phyloP scores from a whole-genome alignment of 495 filamentous ascomycete species.

The Neohortaea acidophila region DNA sequence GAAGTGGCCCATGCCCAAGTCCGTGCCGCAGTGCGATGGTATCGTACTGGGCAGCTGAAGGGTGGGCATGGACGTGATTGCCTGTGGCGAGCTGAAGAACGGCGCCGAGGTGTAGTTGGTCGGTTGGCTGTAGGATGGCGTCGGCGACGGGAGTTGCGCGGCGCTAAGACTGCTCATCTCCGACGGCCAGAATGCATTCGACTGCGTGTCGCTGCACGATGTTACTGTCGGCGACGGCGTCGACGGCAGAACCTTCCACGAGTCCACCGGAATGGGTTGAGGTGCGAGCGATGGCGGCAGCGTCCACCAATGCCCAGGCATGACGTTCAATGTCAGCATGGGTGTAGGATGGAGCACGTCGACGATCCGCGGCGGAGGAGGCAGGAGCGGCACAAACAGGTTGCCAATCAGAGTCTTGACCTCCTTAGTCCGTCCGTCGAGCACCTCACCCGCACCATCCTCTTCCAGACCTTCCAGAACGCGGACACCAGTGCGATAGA shows the following conservation, averaged over 20 bases:
- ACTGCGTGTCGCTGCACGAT: slow-evolving; percentile 51
- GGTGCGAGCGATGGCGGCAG: slow-evolving; percentile 33
- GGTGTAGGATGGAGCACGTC: slow-evolving; percentile 74
- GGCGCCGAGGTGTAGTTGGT: slow-evolving; percentile 43
- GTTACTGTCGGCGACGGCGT: slow-evolving; percentile 54
- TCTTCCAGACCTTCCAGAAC: slow-evolving; percentile 94
- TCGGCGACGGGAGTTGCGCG: slow-evolving; percentile 47
- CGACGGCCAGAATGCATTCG: slow-evolving; percentile 65
- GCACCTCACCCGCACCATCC: slow-evolving; percentile 85
- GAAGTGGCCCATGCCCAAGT: slow-evolving; percentile 55
- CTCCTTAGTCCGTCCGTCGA: slow-evolving; percentile 82
- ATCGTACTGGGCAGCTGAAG: slow-evolving; percentile 86
- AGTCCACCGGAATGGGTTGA: slow-evolving; percentile 60
- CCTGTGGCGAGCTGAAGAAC: slow-evolving; percentile 50
- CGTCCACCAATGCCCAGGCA: slow-evolving; percentile 66
- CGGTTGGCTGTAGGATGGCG: slow-evolving; percentile 66
- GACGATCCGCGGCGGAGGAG: slow-evolving; percentile 82
- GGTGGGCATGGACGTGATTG: slow-evolving; percentile 44
- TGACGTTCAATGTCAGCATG: slow-evolving; percentile 75
- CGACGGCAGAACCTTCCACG: slow-evolving; percentile 87
- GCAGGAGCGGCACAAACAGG: slow-evolving; percentile 76
- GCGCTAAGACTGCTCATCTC: slow-evolving; percentile 61
- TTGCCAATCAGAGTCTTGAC: slow-evolving; percentile 77
- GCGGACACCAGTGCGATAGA: slow-evolving; percentile 77
- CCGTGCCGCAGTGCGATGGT: slow-evolving; percentile 62